Base-by-base conservation (phyloP, 108 stramenopile genomes). In the Fistulifera solaris region DNA sequence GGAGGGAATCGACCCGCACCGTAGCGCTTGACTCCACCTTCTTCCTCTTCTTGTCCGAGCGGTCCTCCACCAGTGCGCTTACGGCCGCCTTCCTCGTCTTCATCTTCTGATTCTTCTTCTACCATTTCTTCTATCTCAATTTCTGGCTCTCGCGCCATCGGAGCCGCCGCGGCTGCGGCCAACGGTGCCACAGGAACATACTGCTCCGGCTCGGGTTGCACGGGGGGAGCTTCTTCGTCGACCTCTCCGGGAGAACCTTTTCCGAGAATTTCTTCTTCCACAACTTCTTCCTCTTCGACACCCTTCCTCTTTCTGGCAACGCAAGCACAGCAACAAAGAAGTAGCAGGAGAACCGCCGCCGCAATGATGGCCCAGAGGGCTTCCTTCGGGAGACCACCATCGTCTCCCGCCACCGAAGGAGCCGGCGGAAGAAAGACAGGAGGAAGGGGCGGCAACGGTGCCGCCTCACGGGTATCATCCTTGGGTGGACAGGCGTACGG, bases 101-200 rank as follows among this genome's bases (percentile, higher is more conserved):
- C 47, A 31, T 59, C 47, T 12, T 38, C 58, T 7, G 40, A 42
- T 2, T 57, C 35, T 44, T 57, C 56, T 23, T 57, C 56, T 6
- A 24, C 43, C 22, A 22, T 41, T 23, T 57, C 35, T 24, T 19
- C 56, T 17, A 18, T 41, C n/a, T 24, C 50, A 5, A 27, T 51
- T 51, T 44, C 22, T n/a, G 56, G 24, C 24, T 42, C 41, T 57
- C 27, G 25, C 23, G 22, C 22, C 22, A 40, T 12, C 17, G n/a
- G 41, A 42, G 12, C 28, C 17, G 27, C 21, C 2, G 44, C 22
- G 19, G 23, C 50, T 21, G 50, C 50, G 3, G 19, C 21, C n/a
- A 51, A 51, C 11, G 50, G 50, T 10, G n/a, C 50, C 3, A 18
- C 44, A 22, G 31, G 31, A 35, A 35, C 31, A 35, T 35, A 35